Conservation (phyloP, 148 eudicot genomes). For the Simmondsia chinensis region DNA sequence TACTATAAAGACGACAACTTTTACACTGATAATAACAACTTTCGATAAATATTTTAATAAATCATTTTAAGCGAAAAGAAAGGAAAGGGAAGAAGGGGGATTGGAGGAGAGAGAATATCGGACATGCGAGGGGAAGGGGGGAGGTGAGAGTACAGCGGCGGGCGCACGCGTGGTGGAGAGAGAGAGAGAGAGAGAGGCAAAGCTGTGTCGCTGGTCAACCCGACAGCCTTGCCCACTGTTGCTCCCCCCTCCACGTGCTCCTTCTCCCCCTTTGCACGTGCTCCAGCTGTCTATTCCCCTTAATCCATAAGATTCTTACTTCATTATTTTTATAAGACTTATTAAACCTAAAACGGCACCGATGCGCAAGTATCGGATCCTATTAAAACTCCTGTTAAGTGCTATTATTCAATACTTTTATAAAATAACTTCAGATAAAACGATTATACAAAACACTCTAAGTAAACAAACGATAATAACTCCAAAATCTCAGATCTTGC, state of each 20-base stretch:
- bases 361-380: not conserved
- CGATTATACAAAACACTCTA: too few species aligned
- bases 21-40: too few species aligned
- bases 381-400: not conserved
- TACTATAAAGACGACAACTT: too few species aligned
- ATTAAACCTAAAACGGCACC: too few species aligned
- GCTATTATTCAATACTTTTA: too few species aligned
- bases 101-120: not conserved
- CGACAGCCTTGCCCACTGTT: constrained; percentile 28
- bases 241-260: too few species aligned
- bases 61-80: too few species aligned
- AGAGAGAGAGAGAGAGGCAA: constrained; percentile 8
- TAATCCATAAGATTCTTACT: not conserved
- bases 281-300: constrained; percentile 10
- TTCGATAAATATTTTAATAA: too few species aligned
- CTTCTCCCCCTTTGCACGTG: constrained; percentile 35
- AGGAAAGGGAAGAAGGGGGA: not conserved
- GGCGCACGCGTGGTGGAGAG: constrained; percentile 12
- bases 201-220: constrained; percentile 58
- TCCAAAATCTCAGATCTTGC: too few species aligned
- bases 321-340: not conserved
- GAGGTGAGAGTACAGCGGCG: constrained; percentile 13
- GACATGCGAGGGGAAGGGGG: not conserved
- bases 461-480: too few species aligned
- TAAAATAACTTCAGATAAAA: too few species aligned